phyloP scores from a whole-genome alignment of 495 filamentous ascomycete species.

The Penicillium pancosmium region DNA sequence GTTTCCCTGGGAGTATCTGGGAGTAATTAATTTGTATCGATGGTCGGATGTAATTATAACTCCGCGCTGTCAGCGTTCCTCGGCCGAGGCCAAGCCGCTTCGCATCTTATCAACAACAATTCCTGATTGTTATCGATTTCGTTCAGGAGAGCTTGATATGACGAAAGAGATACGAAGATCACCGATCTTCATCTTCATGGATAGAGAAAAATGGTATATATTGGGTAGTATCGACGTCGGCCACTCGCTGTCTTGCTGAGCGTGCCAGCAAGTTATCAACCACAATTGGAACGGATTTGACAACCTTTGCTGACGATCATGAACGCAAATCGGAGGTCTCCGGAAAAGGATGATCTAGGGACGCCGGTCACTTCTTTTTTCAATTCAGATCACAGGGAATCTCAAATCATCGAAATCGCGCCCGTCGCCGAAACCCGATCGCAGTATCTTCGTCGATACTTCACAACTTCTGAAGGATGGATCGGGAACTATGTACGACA shows the following conservation, averaged over 20 bases:
- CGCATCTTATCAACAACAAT: constrained; percentile 16
- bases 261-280: not conserved
- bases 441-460: constrained; percentile 36
- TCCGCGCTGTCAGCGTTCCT: constrained; percentile 4
- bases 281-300: not conserved
- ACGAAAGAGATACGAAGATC: constrained; percentile 13
- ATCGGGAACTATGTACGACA: constrained; percentile 65
- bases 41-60: not conserved
- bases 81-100: constrained; percentile 26
- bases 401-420: constrained; percentile 16
- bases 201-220: constrained; percentile 12
- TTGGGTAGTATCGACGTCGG: constrained; percentile 4
- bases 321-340: constrained; percentile 11
- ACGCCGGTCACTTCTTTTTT: constrained; percentile 11
- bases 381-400: constrained; percentile 10
- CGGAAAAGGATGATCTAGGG: constrained; percentile 14
- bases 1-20: not conserved
- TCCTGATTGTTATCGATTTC: constrained; percentile 4
- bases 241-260: not conserved
- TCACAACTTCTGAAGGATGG: constrained; percentile 66
- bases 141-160: constrained; percentile 9
- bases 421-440: constrained; percentile 26
- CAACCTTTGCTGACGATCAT: constrained; percentile 9
- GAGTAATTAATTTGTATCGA: not conserved
- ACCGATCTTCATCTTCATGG: not conserved